Evolutionary conservation across 306 rosid species (phyloP).

Genomic region (Morella rubra): DNA sequence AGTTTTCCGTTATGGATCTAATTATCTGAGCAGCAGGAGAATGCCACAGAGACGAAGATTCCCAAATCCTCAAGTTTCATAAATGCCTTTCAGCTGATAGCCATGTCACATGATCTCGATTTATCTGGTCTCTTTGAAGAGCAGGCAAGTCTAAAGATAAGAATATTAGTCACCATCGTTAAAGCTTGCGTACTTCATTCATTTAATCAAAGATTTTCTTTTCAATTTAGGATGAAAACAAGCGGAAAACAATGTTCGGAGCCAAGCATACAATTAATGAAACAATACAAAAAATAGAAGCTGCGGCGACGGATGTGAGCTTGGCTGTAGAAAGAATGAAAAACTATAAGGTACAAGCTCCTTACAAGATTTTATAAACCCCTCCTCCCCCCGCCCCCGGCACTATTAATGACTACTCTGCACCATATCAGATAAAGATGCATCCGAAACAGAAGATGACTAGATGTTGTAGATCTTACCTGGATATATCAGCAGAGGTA

Average conservation of each 20-base stretch:
- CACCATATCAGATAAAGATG: conserved; percentile 55
- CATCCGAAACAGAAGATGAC: conserved; percentile 49
- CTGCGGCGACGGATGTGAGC: conserved; percentile 67
- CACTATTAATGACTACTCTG: conserved; percentile 12
- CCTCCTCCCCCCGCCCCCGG: not conserved
- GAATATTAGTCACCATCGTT: conserved; percentile 4
- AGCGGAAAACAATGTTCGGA: conserved; percentile 51
- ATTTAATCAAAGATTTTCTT: conserved; percentile 14
- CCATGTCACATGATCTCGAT: conserved; percentile 83
- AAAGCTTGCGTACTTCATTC: not conserved
- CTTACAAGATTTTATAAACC: not conserved
- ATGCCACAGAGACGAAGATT: conserved; percentile 30
- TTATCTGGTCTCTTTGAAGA: conserved; percentile 79
- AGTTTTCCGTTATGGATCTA: conserved; percentile 9
- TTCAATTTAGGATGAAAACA: conserved; percentile 49
- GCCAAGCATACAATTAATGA: conserved; percentile 57
- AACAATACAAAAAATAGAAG: conserved; percentile 73
- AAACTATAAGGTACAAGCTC: conserved; percentile 44
- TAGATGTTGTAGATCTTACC: conserved; percentile 58
- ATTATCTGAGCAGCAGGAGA: conserved; percentile 44
- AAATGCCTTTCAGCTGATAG: conserved; percentile 80
- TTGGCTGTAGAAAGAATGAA: conserved; percentile 56
- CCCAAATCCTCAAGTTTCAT: conserved; percentile 70
- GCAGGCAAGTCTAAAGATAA: conserved; percentile 47
- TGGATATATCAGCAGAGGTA: conserved; percentile 75